Evolutionary conservation across 208 protist genomes (phyloP), one percentile per base, ranked within the genome.

Genomic region (Leptomonas pyrrhocoris): DNA sequence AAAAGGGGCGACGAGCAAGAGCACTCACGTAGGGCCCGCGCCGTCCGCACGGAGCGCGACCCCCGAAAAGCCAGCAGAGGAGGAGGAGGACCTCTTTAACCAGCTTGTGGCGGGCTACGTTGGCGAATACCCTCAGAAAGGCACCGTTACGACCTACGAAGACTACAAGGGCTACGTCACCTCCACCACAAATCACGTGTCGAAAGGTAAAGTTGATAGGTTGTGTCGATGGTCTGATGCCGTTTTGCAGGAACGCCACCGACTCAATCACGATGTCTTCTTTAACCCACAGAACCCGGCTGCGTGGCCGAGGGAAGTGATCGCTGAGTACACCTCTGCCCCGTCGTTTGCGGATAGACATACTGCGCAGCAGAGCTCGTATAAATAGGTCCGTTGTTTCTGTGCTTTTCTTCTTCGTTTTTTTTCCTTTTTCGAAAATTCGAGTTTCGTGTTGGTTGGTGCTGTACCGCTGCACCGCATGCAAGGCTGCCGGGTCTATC

Each of bases 141-240:
- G 76, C 15, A 60, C 79, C 5, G 70, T 85, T 18, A 77, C 69
- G 9, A 80, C 54, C 18, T 85, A 82, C 50, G 74, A 84, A 36
- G 90, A 95, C 56, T 93, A 93, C 56, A 66, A 80, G 16, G 87
- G 87, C 23, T 76, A 80, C 40, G 38, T 75, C 34, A 77, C 80
- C 16, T 73, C 68, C 45, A 86, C 78, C 34, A 77, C 68, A n/a
- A 87, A 83, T 55, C 77, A 73, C 42, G 60, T 79, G 51, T 84
- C 83, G 8, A 73, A 65, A 42, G 64, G 25, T 36, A 95, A 92
- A 62, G 68, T 78, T 34, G 84, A 95, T 61, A 62, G 55, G 19
- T 23, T 95, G 45, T 95, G 90, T 63, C 73, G 72, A 2, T 95
- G 86, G 86, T 61, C 72, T 30, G 90, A 95, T 51, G 55, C 34